These are phyloP conservation scores for Phytophthora sansomeana DNA, from an alignment of 352 stramenopile genomes.

Conservation along the genomic window DNA sequence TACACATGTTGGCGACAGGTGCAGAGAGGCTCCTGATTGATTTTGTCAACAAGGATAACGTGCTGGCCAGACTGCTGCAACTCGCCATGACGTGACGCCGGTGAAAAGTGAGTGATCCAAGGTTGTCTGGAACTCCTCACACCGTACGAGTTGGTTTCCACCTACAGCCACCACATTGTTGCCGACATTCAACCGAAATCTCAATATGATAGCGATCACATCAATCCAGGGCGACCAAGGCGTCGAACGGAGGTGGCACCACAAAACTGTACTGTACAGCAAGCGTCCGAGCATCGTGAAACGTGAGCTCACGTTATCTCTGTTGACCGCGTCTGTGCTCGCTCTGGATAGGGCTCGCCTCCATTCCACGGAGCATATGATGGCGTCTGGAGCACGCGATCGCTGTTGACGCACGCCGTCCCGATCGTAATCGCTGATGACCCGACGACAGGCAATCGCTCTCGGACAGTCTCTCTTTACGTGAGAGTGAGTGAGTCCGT, in stretches of 20 bases:
- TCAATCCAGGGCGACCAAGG: too few species aligned
- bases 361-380: background rate
- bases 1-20: too few species aligned
- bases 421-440: conserved; percentile 19
- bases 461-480: too few species aligned
- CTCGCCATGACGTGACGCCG: conserved; percentile 7
- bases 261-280: background rate
- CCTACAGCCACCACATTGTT: too few species aligned
- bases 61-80: conserved; percentile 1
- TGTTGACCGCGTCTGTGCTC: conserved; percentile 1
- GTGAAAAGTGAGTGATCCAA: too few species aligned
- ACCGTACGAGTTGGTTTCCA: too few species aligned
- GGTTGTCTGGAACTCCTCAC: too few species aligned
- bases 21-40: background rate
- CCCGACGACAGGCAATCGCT: background rate
- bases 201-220: too few species aligned
- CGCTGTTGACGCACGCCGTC: conserved; percentile 11
- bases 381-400: conserved; percentile 9
- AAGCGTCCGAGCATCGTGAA: background rate
- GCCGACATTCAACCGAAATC: too few species aligned
- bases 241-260: too few species aligned
- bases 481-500: background rate
- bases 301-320: conserved; percentile 24
- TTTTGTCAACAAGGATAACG: conserved; percentile 12
- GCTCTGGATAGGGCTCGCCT: background rate